Evolutionary conservation across 495 filamentous ascomycete genomes (phyloP).

Genomic region (Penicillium maclennaniae): DNA sequence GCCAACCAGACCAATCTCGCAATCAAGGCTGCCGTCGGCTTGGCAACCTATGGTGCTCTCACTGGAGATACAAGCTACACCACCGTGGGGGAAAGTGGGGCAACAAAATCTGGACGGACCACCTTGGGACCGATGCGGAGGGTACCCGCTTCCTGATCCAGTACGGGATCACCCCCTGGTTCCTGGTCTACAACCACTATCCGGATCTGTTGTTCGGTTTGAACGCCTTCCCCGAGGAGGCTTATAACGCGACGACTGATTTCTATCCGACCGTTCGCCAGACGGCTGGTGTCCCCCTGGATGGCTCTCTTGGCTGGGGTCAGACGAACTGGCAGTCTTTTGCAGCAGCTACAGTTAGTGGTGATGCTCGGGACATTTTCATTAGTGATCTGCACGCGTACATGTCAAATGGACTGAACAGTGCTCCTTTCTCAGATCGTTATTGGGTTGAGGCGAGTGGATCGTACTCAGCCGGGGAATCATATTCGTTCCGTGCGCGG

Average conservation of each 20-base stretch:
- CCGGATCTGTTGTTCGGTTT: slow-evolving; percentile 37
- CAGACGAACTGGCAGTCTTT: slow-evolving; percentile 40
- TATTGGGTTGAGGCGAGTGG: slow-evolving; percentile 25
- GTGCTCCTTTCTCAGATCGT: slow-evolving; percentile 37
- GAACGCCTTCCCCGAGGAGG: slow-evolving; percentile 30
- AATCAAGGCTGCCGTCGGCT: slow-evolving; percentile 48
- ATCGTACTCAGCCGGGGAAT: slow-evolving; percentile 9
- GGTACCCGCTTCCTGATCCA: slow-evolving; percentile 39
- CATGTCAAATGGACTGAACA: slow-evolving; percentile 37
- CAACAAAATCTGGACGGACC: slow-evolving; percentile 36
- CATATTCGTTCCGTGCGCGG: slow-evolving; percentile 18
- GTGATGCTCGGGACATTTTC: slow-evolving; percentile 19
- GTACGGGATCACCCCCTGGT: slow-evolving; percentile 32
- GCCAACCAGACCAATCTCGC: slow-evolving; percentile 51
- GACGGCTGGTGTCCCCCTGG: slow-evolving; percentile 31
- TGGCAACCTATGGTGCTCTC: slow-evolving; percentile 39
- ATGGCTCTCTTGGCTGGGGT: slow-evolving; percentile 30
- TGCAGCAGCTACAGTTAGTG: slow-evolving; percentile 25
- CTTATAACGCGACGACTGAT: slow-evolving; percentile 30
- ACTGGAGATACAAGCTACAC: slow-evolving; percentile 33
- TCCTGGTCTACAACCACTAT: slow-evolving; percentile 38
- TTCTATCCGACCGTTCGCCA: slow-evolving; percentile 32
- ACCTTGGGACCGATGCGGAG: slow-evolving; percentile 29
- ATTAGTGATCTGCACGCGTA: slow-evolving; percentile 36
- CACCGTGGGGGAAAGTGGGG: slow-evolving; percentile 31